Evolutionary conservation across 1,284 basidiomycete species (phyloP).

Genomic region (Lentinula novae-zelandiae): DNA sequence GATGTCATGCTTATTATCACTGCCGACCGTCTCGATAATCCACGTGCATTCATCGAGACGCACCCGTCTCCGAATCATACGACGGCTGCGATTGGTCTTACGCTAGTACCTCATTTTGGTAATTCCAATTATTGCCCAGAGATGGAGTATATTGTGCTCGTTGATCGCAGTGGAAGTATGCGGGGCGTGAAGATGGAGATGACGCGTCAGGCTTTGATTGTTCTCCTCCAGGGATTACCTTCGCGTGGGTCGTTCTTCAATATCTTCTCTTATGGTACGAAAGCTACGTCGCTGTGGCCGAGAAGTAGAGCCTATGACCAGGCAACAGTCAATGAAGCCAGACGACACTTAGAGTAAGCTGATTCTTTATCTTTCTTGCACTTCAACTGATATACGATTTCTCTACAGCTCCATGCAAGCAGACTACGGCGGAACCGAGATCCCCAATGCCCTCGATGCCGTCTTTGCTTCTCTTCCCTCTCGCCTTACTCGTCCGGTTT

Average conservation of each 20-base stretch:
- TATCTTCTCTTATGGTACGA: conserved; percentile 26
- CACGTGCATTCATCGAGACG: conserved; percentile 27
- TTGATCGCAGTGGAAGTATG: conserved; percentile 36
- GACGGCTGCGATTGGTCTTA: conserved; percentile 25
- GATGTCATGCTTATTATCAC: conserved; percentile 24
- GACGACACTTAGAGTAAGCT: conserved; percentile 9
- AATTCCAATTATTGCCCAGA: conserved; percentile 18
- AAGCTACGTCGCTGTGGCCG: conserved; percentile 20
- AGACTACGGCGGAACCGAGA: conserved; percentile 45
- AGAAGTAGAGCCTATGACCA: conserved; percentile 21
- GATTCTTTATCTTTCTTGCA: no score
- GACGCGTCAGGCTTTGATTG: conserved; percentile 22
- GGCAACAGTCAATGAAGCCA: conserved; percentile 15
- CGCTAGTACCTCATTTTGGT: conserved; percentile 26
- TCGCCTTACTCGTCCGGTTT: conserved; percentile 31
- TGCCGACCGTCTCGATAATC: conserved; percentile 21
- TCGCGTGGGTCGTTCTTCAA: conserved; percentile 25
- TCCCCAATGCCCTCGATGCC: conserved; percentile 32
- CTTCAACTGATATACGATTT: background rate
- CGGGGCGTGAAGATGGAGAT: conserved; percentile 20
- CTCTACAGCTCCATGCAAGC: conserved; percentile 21
- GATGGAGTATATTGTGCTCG: conserved; percentile 32
- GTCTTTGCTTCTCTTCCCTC: conserved; percentile 30
- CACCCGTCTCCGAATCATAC: conserved; percentile 13
- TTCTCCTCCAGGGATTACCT: conserved; percentile 26